Percentiles rank a stretch among this genome's conserved stretches.
Evolutionary conservation across 495 filamentous ascomycete genomes (phyloP).

Genomic region (Penicillium alfredii): DNA sequence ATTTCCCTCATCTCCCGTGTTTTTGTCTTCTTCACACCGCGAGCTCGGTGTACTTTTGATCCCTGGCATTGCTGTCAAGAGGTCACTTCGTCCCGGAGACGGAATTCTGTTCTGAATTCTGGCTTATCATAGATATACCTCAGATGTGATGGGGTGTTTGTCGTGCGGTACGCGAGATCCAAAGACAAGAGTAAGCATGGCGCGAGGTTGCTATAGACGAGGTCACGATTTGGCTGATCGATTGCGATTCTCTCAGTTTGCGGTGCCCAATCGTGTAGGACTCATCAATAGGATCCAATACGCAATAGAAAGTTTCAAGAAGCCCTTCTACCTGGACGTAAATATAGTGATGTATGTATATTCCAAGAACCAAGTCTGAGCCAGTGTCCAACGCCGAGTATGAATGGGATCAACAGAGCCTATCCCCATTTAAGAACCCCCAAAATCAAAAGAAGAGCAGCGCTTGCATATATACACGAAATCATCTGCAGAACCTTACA

Average conservation of each 20-base stretch:
- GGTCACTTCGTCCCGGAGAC: slow-evolving; percentile 9
- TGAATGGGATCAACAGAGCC: too few relatives aligned
- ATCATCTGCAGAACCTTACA: slow-evolving; percentile 18
- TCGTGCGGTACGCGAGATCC: too few relatives aligned
- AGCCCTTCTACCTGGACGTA: too few relatives aligned
- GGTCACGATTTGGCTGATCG: slow-evolving; percentile 4
- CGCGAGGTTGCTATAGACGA: slow-evolving; percentile 15
- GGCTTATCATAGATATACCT: slow-evolving; percentile 12
- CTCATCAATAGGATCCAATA: slow-evolving; percentile 4
- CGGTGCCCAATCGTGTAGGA: not conserved
- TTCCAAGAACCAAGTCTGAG: too few relatives aligned
- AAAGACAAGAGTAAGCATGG: slow-evolving; percentile 2
- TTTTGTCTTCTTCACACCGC: not conserved
- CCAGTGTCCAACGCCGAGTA: too few relatives aligned
- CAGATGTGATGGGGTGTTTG: too few relatives aligned
- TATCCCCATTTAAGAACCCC: too few relatives aligned
- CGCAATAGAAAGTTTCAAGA: slow-evolving; percentile 7
- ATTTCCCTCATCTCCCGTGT: not conserved
- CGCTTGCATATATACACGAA: slow-evolving; percentile 13
- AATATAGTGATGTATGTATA: too few relatives aligned
- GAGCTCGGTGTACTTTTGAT: too few relatives aligned
- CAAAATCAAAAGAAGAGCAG: too few relatives aligned
- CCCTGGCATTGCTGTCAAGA: too few relatives aligned
- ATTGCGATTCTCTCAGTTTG: slow-evolving; percentile 1
- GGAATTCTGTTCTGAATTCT: slow-evolving; percentile 6